These are phyloP conservation scores for Tylopilus felleus DNA, from an alignment of 768 basidiomycete species.

Conservation along the genomic window DNA sequence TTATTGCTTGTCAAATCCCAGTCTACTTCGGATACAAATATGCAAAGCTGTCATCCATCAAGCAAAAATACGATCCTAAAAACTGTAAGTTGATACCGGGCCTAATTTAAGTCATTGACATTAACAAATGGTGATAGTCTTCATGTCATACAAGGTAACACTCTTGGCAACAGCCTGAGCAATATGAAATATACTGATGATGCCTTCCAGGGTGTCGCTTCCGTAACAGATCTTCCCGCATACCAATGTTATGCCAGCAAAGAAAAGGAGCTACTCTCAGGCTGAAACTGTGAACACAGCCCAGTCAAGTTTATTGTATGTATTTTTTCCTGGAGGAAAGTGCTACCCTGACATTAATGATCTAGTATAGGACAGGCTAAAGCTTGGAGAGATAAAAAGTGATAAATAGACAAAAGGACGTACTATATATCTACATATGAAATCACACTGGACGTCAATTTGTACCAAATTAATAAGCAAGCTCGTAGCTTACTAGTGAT, in stretches of 20 bases:
- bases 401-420: too few relatives aligned
- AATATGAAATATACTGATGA: neutral
- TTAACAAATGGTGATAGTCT: conserved; percentile 6
- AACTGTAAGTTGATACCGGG: conserved; percentile 13
- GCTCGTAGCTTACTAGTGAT: too few relatives aligned
- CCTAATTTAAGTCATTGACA: neutral
- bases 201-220: conserved; percentile 3
- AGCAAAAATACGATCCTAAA: conserved; percentile 18
- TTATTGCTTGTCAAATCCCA: neutral
- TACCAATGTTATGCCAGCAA: conserved; percentile 4
- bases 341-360: too few relatives aligned
- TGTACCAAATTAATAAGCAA: too few relatives aligned
- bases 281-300: too few relatives aligned
- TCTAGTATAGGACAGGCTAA: too few relatives aligned
- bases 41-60: conserved; percentile 14
- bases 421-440: too few relatives aligned
- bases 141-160: conserved; percentile 18
- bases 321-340: too few relatives aligned
- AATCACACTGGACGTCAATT: too few relatives aligned
- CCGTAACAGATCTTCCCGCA: neutral
- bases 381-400: too few relatives aligned
- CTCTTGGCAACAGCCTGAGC: fast-evolving
- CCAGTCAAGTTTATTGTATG: too few relatives aligned
- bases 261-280: conserved; percentile 1
- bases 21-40: conserved; percentile 20